Conservation (phyloP, 2,329 filamentous ascomycete genomes). For the Xylaria hypoxylon region DNA sequence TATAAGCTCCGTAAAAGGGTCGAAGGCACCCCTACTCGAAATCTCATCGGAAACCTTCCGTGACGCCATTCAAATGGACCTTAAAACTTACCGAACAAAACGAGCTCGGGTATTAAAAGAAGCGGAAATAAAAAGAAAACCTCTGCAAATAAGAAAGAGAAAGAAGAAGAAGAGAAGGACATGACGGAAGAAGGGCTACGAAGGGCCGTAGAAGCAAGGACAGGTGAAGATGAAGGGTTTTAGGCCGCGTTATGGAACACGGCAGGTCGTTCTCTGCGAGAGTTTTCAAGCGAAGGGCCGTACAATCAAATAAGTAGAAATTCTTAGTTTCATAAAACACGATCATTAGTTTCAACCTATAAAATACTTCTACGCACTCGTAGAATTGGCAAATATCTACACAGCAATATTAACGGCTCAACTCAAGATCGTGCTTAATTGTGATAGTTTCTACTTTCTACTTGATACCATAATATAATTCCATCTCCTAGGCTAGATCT, state of each 20-base stretch:
- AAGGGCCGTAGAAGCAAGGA: background rate
- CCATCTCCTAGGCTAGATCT: too few species aligned
- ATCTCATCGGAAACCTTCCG: conserved; percentile 10
- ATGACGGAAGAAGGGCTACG: too few species aligned
- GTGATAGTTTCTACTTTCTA: too few species aligned
- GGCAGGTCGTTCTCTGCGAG: background rate
- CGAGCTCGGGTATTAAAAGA: background rate
- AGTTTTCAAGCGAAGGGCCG: background rate
- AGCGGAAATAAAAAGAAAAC: conserved; percentile 1
- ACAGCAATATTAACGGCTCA: too few species aligned
- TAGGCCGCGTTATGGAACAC: background rate
- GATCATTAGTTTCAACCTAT: too few species aligned
- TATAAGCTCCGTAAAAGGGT: background rate
- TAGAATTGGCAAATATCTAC: too few species aligned
- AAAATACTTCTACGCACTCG: too few species aligned
- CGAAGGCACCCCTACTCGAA: background rate
- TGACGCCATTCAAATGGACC: background rate
- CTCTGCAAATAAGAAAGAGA: background rate
- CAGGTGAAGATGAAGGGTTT: background rate
- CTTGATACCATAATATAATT: too few species aligned
- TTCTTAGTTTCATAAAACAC: too few species aligned
- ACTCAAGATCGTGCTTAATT: too few species aligned
- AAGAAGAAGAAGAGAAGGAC: background rate
- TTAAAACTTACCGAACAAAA: background rate
- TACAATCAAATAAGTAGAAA: too few species aligned